A percentile compares a stretch with the other conserved stretches of the same genome.
phyloP scores from a whole-genome alignment of 495 filamentous ascomycete species.

The Aspergillus conjunctus region DNA sequence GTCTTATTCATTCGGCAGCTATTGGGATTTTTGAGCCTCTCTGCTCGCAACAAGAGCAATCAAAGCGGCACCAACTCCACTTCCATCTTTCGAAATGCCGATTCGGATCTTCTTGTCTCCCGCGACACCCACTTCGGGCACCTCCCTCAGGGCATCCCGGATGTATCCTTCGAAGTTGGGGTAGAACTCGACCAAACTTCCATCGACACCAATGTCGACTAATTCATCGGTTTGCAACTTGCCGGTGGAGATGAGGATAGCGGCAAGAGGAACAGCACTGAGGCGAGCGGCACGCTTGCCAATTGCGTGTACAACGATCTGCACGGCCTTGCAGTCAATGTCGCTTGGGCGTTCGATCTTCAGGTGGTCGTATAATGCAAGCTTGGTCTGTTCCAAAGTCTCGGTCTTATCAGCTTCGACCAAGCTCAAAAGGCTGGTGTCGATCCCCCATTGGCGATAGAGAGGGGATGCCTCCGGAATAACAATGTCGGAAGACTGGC shows the following conservation, averaged over 20 bases:
- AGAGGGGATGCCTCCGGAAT: constrained; percentile 64
- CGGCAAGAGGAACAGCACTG: constrained; percentile 80
- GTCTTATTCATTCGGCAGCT: constrained; percentile 9
- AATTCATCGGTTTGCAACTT: constrained; percentile 64
- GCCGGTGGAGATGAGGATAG: constrained; percentile 73
- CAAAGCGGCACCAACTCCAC: constrained; percentile 86
- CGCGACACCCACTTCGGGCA: constrained; percentile 68
- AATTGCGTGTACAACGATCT: constrained; percentile 77
- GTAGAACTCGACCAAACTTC: constrained; percentile 88
- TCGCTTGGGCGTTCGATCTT: constrained; percentile 67
- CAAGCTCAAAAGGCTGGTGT: constrained; percentile 81
- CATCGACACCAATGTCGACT: constrained; percentile 89
- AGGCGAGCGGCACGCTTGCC: constrained; percentile 88
- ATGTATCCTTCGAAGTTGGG: constrained; percentile 82
- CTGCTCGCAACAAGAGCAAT: constrained; percentile 75
- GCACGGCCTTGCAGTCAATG: constrained; percentile 83
- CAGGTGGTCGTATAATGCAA: constrained; percentile 73
- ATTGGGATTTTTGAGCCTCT: constrained; percentile 19
- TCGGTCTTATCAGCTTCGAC: constrained; percentile 72
- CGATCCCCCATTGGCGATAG: constrained; percentile 84
- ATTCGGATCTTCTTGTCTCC: constrained; percentile 83
- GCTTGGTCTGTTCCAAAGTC: constrained; percentile 64
- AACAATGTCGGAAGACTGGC: constrained; percentile 68
- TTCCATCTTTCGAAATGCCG: constrained; percentile 92
- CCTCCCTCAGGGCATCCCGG: constrained; percentile 68